phyloP scores from a whole-genome alignment of 495 filamentous ascomycete species.

The Annulohypoxylon stygium region DNA sequence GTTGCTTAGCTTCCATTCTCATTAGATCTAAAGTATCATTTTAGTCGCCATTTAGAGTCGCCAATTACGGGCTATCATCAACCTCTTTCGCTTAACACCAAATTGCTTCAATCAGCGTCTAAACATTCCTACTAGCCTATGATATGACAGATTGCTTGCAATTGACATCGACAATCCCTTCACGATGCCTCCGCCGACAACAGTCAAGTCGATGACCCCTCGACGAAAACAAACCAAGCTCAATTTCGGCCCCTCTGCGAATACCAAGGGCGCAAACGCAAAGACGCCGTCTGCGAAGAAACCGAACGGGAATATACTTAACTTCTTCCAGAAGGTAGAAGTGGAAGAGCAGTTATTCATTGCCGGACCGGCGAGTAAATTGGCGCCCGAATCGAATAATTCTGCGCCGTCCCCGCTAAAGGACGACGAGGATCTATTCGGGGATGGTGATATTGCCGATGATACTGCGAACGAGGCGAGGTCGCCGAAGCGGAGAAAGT shows the following conservation, averaged over 20 bases:
- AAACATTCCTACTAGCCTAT: neutral
- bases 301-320: conserved; percentile 76
- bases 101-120: neutral
- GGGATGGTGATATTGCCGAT: conserved; percentile 32
- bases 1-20: neutral
- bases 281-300: conserved; percentile 44
- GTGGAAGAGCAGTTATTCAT: conserved; percentile 52
- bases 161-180: neutral
- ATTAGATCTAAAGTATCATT: neutral
- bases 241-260: conserved; percentile 37
- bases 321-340: conserved; percentile 55
- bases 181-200: conserved; percentile 34
- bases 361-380: conserved; percentile 24
- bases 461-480: conserved; percentile 33
- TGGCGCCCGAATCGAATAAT: conserved; percentile 2
- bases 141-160: conserved; percentile 17
- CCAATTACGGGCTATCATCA: neutral
- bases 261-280: conserved; percentile 26
- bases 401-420: conserved; percentile 23
- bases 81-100: neutral
- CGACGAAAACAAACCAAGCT: conserved; percentile 48
- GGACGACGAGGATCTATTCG: conserved; percentile 46
- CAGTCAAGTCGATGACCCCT: conserved; percentile 39
- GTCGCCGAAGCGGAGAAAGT: conserved; percentile 49
- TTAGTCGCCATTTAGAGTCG: neutral